Base-by-base conservation (phyloP, 495 filamentous ascomycete species). In the Penicillium arizonense region DNA sequence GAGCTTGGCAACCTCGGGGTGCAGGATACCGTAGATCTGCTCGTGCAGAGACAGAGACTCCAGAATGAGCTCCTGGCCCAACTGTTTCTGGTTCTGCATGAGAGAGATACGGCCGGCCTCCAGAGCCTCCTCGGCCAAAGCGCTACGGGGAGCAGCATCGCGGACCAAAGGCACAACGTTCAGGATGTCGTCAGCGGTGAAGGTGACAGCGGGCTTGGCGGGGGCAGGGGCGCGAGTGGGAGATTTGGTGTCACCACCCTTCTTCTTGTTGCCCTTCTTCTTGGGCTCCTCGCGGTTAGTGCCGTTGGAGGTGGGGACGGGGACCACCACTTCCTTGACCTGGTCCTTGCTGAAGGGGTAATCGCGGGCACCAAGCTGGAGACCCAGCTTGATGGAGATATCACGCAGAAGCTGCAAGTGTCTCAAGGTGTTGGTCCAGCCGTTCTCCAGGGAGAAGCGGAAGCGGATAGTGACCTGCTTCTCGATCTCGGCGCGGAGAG, bases 21-120 rank as follows among this genome's bases (percentile, higher is more conserved):
- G 95, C 20, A 99, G 80, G 36, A 97, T 91, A 51, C 95, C 95
- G 62, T 99, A 99, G 63, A 99, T 97, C 71, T 99, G 95, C 74
- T 99, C 95, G 62, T 99, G 91, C 28, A 99, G 79, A 41, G 94
- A 96, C 54, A 99, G 78, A 18, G 91, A 96, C 68, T 99, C 95
- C 40, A 97, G 77, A 34, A 99, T 82, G 44, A 99, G 83, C 68
- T 97, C 94, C 74, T 96, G 93, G 45, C 95, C 95, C 42, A 97
- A 81, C 68, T 96, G 93, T 75, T 92, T 91, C 74, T 97, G 89
- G 64, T 90, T 87, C 66, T 97, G 92, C 69, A 90, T 85, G 62
- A 99, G 85, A 35, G 92, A 96, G 62, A 97, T 92, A 34, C 91
- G 88, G 16, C 94, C 95, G 44, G 91, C 95, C 71, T 97, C 95